Evolutionary conservation across 441 rosid species (phyloP), one percentile per base, ranked within the genome.

Genomic region (Metrosideros polymorpha): DNA sequence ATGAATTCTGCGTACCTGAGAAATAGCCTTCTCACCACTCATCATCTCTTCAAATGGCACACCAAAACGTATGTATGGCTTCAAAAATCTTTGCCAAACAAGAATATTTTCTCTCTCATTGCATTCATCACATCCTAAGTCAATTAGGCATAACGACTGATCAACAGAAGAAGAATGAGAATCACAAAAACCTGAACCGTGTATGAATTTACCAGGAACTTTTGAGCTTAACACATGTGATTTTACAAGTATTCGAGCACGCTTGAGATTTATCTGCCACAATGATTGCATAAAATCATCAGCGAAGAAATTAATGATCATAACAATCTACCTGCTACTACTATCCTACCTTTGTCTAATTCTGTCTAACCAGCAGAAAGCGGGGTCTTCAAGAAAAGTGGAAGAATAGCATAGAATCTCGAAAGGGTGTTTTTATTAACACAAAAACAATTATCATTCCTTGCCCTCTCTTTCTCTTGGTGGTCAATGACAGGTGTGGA

Each of bases 201-300:
- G 87, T 85, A 53, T 83, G n/a, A 51, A 53, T 50, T 89, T 91
- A 96, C 99, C 99, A 63, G 92, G 95, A 85, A 96, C 96, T 76
- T 57, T 57, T 39, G 95, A 92, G 87, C 88, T 86, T 87, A 87
- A 56, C 85, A 97, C 92, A 89, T 96, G 96, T 84, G 99, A 94
- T 79, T 94, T 90, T 83, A 93, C 96, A 84, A 97, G 91, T 76
- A 94, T 89, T 82, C 98, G 97, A 87, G 98, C 99, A 89, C 99
- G 99, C 95, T 97, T 97, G 86, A 96, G 93, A 93, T 97, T 97
- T 89, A 97, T 90, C 99, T 97, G 92, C 75, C 85, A 83, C 22
- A 83, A 54, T 53, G n/a, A 10, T 82, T 13, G 1, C 54, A 82
- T n/a, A 27, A 53, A 47, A 82, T 82, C 35, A 59, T 29, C 79